phyloP scores from a whole-genome alignment of 352 stramenopile species.

The Phytophthora syringae region DNA sequence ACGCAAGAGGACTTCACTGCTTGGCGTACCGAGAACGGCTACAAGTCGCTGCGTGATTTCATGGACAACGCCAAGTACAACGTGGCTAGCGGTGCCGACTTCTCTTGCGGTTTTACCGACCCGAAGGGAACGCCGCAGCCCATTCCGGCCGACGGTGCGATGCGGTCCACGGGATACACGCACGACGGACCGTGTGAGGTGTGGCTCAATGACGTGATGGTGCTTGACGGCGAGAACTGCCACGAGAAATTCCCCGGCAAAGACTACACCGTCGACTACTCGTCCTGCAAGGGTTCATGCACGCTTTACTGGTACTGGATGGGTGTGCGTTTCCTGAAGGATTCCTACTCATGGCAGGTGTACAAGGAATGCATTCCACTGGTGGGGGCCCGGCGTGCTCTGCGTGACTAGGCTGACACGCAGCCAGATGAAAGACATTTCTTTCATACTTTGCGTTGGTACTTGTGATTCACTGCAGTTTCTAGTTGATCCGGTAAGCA shows the following conservation, averaged over 20 bases:
- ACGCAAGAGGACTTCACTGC: conserved; percentile 35
- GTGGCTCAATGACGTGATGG: conserved; percentile 11
- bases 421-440: too few relatives aligned
- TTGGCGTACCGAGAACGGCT: conserved; percentile 32
- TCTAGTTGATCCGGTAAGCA: too few relatives aligned
- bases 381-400: not conserved
- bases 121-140: not conserved
- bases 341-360: not conserved
- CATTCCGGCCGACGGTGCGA: not conserved
- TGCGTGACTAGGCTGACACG: not conserved
- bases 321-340: not conserved
- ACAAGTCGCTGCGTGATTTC: conserved; percentile 19
- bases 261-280: conserved; percentile 12
- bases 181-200: too few relatives aligned
- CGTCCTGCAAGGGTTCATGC: conserved; percentile 1
- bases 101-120: conserved; percentile 38
- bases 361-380: not conserved
- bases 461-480: too few relatives aligned
- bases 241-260: conserved; percentile 27
- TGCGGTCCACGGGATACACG: conserved; percentile 9
- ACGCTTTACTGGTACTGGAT: conserved; percentile 5
- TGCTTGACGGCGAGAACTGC: conserved; percentile 27
- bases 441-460: not conserved
- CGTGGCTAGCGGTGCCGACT: conserved; percentile 23
- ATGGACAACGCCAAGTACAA: conserved; percentile 43